Evolutionary conservation across 371 early-diverging fungal species (phyloP), one percentile per base, ranked within the genome.

Genomic region (Syncephalis plumigaleata): DNA sequence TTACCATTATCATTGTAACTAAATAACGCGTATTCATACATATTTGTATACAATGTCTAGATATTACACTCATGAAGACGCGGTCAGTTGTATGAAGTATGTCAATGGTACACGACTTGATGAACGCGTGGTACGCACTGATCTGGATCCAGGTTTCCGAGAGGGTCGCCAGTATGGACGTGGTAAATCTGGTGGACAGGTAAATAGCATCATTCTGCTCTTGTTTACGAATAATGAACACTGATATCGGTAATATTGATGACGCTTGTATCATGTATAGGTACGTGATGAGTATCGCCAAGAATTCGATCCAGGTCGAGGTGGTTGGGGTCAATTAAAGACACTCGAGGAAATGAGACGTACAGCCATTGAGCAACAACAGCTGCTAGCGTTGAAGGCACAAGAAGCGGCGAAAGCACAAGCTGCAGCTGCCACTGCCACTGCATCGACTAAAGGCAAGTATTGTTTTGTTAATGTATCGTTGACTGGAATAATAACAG

Each of bases 131-230:
- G 85, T 98, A 37, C 82, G 97, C 25, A 86, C 88, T 24, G 99
- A 98, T 68, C 61, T 98, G 44, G 98, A 98, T 63, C 92, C 90
- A 15, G 99, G 99, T 0, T 98, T 89, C 66, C 77, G 71, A 50
- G 87, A 87, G 51, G 96, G 92, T 15, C 70, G 99, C 49, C 98
- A 98, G 61, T 95, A 77, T 71, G 99, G 99, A 11, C 79, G 98
- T 45, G 98, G 98, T 21, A 63, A 72, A 49, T 81, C 80, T 42
- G 98, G 98, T 42, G 98, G 98, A 9, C 96, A 96, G 64, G 91
- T 79, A 52, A 39, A 38, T 20, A 9, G n/a, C n/a, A n/a, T n/a
- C n/a, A n/a, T n/a, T n/a, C n/a, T n/a, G n/a, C 11, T 9, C n/a
- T 31, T 48, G 20, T 17, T 15, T 37, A 18, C n/a, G 16, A 2